Evolutionary conservation across 2,329 filamentous ascomycete species (phyloP).

Genomic region (Colletotrichum viniferum): DNA sequence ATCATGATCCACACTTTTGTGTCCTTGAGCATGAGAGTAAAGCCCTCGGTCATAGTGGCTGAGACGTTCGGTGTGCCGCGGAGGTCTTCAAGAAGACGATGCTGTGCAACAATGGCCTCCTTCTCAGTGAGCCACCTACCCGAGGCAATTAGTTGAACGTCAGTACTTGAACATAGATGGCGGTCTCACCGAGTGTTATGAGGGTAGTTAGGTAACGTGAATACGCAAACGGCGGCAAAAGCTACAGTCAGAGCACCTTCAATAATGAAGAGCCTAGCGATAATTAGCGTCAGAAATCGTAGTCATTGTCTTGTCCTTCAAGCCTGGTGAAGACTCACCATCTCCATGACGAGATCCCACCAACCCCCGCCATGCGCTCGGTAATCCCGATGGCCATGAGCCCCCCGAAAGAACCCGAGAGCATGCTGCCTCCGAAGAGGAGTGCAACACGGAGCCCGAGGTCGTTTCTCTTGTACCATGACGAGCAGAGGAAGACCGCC

Average conservation of each 20-base stretch:
- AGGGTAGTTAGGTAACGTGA: conserved; percentile 12
- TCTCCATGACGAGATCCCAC: conserved; percentile 29
- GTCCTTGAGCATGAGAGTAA: not conserved
- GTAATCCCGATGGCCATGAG: conserved; percentile 27
- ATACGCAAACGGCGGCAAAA: not conserved
- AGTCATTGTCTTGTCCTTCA: not conserved
- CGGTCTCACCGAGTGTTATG: not conserved
- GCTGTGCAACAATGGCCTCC: not conserved
- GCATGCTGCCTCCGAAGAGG: conserved; percentile 26
- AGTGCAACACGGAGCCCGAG: conserved; percentile 26
- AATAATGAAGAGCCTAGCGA: conserved; percentile 16
- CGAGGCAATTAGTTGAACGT: too few relatives aligned
- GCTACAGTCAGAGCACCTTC: conserved; percentile 19
- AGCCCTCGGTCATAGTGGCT: not conserved
- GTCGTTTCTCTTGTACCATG: conserved; percentile 34
- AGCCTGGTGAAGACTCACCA: conserved; percentile 18
- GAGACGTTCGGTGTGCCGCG: not conserved
- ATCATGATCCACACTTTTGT: not conserved
- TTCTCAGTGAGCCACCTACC: not conserved
- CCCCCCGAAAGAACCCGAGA: conserved; percentile 29
- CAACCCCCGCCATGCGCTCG: conserved; percentile 29
- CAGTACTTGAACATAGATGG: too few relatives aligned
- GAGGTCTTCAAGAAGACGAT: not conserved
- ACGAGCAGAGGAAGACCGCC: conserved; percentile 28
- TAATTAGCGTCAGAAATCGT: not conserved